phyloP scores from a whole-genome alignment of 495 filamentous ascomycete genomes.

The Lindgomyces ingoldianus region DNA sequence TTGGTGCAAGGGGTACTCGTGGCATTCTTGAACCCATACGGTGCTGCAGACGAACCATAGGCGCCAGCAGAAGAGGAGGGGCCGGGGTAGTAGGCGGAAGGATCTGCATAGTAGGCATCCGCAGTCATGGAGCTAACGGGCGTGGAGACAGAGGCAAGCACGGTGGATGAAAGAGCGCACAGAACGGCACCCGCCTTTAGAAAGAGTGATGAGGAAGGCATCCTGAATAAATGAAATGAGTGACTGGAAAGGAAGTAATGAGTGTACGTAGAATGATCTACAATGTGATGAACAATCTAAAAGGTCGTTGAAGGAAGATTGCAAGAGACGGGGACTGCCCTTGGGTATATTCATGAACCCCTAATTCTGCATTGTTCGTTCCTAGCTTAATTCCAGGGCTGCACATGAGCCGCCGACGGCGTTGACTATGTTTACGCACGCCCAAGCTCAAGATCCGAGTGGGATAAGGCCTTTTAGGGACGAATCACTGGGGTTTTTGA shows the following conservation, averaged over 20 bases:
- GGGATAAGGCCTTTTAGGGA: too few relatives aligned
- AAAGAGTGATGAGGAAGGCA: conserved; percentile 38
- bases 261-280: conserved; percentile 31
- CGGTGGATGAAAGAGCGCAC: conserved; percentile 30
- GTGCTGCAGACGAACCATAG: background rate
- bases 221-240: conserved; percentile 30
- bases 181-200: conserved; percentile 24
- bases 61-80: background rate
- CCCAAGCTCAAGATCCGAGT: too few relatives aligned
- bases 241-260: conserved; percentile 25
- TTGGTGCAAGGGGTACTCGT: background rate
- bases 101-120: too few relatives aligned
- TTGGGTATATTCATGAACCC: conserved; percentile 11
- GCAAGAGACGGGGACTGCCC: background rate
- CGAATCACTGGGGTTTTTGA: background rate
- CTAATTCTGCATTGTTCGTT: background rate
- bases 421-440: too few relatives aligned
- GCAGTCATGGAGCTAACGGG: too few relatives aligned
- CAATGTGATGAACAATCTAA: conserved; percentile 29
- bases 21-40: too few relatives aligned
- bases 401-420: background rate
- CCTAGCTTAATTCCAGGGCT: background rate
- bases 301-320: conserved; percentile 14
- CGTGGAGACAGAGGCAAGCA: conserved; percentile 13
- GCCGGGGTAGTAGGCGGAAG: too few relatives aligned